Evolutionary conservation across 164 flowering plant genomes (phyloP).

Genomic region (Malania oleifera): DNA sequence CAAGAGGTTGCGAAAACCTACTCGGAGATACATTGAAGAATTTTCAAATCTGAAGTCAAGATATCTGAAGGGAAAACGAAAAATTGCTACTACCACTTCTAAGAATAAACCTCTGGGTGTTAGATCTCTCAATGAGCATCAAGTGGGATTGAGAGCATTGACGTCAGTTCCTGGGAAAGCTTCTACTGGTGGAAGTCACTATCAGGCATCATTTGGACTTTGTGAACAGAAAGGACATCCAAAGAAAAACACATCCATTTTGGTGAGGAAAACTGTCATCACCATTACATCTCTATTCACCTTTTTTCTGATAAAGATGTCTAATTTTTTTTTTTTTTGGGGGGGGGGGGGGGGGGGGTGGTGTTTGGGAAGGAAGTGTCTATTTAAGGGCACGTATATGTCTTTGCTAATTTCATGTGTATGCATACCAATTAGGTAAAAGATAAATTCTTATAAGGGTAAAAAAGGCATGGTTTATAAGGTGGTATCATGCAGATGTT

Average conservation of each 20-base stretch:
- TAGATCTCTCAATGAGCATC: not conserved
- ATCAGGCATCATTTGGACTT: not conserved
- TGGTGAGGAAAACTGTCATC: not conserved
- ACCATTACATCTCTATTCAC: not conserved
- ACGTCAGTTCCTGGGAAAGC: not conserved
- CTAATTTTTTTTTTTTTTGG: no score
- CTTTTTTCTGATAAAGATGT: no score
- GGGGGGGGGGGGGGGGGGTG: no score
- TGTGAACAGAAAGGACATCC: not conserved
- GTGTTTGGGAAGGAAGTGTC: no score
- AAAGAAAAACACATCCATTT: not conserved
- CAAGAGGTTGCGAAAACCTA: not conserved
- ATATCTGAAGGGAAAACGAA: not conserved
- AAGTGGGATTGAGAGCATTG: not conserved
- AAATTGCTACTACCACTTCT: not conserved
- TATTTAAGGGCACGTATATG: no score
- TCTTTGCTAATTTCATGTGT: no score
- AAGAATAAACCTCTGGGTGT: not conserved
- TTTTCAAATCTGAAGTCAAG: not conserved
- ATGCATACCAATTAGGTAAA: no score
- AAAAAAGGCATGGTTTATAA: no score
- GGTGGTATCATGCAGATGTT: no score
- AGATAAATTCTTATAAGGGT: no score
- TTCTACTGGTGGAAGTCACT: not conserved
- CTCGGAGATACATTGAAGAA: not conserved